phyloP scores from a whole-genome alignment of 768 basidiomycete species.

The Gymnopilus junonius region DNA sequence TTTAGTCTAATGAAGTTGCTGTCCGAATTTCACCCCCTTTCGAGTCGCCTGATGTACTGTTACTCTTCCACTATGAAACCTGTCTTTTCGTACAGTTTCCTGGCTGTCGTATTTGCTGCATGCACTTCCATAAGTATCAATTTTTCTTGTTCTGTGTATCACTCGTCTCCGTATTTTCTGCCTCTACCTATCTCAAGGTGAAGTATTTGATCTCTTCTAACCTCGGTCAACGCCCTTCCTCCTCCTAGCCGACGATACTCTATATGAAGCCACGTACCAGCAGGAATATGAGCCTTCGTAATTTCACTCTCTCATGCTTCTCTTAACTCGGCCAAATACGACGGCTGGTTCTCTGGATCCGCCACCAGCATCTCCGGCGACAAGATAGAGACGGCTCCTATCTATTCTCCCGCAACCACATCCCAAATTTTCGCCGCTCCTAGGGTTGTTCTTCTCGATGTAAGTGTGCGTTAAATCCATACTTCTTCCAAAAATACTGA shows the following conservation, averaged over 20 bases:
- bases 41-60: neutral
- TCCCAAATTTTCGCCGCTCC: neutral
- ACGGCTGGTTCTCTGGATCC: neutral
- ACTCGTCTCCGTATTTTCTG: neutral
- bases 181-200: neutral
- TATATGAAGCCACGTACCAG: constrained; percentile 20
- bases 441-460: constrained; percentile 8
- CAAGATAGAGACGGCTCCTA: constrained; percentile 12
- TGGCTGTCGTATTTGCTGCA: neutral
- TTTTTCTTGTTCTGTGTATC: neutral
- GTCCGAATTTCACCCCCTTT: neutral
- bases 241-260: constrained; percentile 7
- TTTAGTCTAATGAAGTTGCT: neutral
- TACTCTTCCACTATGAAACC: neutral
- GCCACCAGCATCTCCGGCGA: constrained; percentile 6
- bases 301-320: neutral
- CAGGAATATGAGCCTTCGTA: constrained; percentile 8
- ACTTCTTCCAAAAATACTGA: neutral
- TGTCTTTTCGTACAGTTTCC: neutral
- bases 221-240: constrained; percentile 4
- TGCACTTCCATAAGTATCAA: constrained; percentile 5
- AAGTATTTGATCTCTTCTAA: neutral
- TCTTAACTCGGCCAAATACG: neutral
- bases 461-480: constrained; percentile 8
- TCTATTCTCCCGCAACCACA: constrained; percentile 1